Conservation (phyloP, 148 eudicot species). For the Heliosperma pusillum region DNA sequence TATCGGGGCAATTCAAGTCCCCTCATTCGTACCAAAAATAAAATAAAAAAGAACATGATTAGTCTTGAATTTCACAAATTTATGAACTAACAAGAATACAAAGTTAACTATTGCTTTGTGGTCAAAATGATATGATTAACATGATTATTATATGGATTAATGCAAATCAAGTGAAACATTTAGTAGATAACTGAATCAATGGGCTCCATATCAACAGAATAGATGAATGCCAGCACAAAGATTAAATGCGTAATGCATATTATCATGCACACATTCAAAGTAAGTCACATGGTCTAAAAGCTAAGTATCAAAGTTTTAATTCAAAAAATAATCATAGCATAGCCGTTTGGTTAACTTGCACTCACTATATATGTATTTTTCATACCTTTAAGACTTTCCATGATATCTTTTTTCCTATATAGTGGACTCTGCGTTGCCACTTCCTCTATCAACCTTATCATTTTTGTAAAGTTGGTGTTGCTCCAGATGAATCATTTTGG, state of each 20-base stretch:
- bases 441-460: slow-evolving; percentile 5
- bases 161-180: not conserved
- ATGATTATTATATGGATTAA: too few species aligned
- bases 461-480: not conserved
- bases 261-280: not conserved
- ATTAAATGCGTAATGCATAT: too few species aligned
- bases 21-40: too few species aligned
- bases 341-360: slow-evolving; percentile 23
- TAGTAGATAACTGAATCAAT: not conserved
- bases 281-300: not conserved
- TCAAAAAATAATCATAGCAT: slow-evolving; percentile 1
- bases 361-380: not conserved
- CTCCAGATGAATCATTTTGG: too few species aligned
- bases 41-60: too few species aligned
- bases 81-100: too few species aligned
- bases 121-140: not conserved
- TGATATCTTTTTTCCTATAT: slow-evolving; percentile 6
- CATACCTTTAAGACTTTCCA: not conserved
- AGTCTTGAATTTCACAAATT: too few species aligned
- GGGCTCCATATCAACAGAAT: not conserved
- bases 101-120: too few species aligned
- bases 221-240: not conserved
- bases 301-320: slow-evolving; percentile 1
- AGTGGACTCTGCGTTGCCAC: slow-evolving; percentile 7
- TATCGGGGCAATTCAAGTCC: too few species aligned